Evolutionary conservation across 169 alveolate species (phyloP), one percentile per base, ranked within the genome.

Genomic region (Theileria annulata): DNA sequence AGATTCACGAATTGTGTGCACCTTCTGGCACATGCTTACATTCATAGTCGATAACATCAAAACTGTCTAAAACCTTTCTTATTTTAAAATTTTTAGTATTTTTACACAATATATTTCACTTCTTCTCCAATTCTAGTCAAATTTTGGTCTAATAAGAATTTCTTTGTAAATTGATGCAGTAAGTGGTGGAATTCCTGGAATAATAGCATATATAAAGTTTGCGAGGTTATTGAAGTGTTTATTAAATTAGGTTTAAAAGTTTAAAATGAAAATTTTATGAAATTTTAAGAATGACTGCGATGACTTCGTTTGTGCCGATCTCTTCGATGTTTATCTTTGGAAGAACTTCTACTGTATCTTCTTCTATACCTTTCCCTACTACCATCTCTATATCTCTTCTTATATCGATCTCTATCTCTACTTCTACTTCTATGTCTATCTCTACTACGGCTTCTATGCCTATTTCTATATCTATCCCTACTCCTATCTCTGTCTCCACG

Each of bases 401-500:
- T 28, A 19, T 56, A 19, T 17, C 69, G 37, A n/a, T 76, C 58
- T 17, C 70, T 74, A 60, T 25, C 19, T 21, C 68, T 25, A 37
- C 17, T 27, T 68, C 81, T 23, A 1, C 72, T 58, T 23, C 71
- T 59, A 33, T 17, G 42, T 71, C 77, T 81, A 68, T 66, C 74
- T 25, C 64, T 21, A 9, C 62, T 31, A 13, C 74, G 56, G 23
- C 54, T 72, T 64, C 74, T 62, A 15, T 47, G 80, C 54, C 71
- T 56, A 37, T 58, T 21, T 23, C 21, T 66, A 77, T 54, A 13
- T 25, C 75, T 74, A 48, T 76, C 48, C 64, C 74, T 74, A 21
- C 74, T 59, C 37, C 77, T 58, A 4, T 51, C 71, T 28, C 85
- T 79, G 31, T 80, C 66, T 33, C 80, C 27, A 35, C 63, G 66